phyloP scores from a whole-genome alignment of 225 moss, liverwort and hornwort species.

The Antitrichia curtipendula region DNA sequence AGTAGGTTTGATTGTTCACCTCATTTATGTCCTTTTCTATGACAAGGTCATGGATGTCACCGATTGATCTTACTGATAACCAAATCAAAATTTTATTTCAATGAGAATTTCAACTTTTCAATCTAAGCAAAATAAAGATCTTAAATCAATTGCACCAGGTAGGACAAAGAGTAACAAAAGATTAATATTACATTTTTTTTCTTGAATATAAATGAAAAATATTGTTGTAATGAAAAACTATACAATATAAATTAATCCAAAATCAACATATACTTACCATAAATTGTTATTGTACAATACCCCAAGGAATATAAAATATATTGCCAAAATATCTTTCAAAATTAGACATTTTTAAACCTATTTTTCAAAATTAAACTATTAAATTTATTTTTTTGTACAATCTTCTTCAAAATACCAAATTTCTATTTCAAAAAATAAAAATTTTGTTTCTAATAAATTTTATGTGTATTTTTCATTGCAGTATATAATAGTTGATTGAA shows the following conservation, averaged over 20 bases:
- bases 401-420: accelerated
- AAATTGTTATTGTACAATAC: background rate
- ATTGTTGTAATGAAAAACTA: background rate
- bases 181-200: background rate
- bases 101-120: background rate
- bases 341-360: background rate
- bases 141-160: accelerated
- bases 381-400: background rate
- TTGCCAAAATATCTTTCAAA: too few relatives aligned
- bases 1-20: accelerated
- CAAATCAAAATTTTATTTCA: too few relatives aligned
- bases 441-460: accelerated
- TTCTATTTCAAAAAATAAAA: background rate
- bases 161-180: background rate
- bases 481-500: background rate
- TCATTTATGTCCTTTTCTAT: background rate
- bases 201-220: background rate
- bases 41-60: background rate
- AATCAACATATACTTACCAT: background rate
- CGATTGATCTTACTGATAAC: background rate
- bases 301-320: background rate
- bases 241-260: accelerated
- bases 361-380: background rate
- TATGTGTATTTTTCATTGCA: background rate
- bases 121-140: background rate